These are phyloP conservation scores for Eucalyptus rudis DNA, from an alignment of 345 rosid species.

Conservation along the genomic window DNA sequence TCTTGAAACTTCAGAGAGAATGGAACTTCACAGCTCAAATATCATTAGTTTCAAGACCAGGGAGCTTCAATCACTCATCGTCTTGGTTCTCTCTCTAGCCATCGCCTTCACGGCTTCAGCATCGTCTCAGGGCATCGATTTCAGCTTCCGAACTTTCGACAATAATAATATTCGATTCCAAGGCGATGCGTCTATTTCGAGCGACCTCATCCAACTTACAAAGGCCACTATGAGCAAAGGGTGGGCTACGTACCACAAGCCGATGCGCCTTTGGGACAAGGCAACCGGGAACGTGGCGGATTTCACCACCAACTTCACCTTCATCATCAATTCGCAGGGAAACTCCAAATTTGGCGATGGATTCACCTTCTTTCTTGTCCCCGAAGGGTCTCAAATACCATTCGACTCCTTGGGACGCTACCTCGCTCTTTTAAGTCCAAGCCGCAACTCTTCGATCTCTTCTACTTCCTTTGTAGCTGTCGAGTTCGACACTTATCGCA, in stretches of 20 bases:
- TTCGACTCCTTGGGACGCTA: neutral
- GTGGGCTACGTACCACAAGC: neutral
- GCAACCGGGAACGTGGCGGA: neutral
- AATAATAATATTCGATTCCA: neutral
- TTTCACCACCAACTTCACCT: slow-evolving; percentile 4
- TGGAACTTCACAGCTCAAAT: neutral
- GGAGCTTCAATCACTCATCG: neutral
- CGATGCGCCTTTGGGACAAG: neutral
- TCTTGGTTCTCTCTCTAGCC: neutral
- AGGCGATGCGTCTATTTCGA: neutral
- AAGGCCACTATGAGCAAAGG: rapidly evolving
- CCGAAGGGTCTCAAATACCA: neutral
- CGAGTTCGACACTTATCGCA: slow-evolving; percentile 1
- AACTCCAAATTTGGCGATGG: neutral
- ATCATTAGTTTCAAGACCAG: neutral
- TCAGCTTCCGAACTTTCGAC: neutral
- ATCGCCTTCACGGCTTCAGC: neutral
- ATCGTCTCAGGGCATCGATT: neutral
- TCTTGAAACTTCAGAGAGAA: neutral
- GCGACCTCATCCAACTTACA: neutral
- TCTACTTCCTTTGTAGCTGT: slow-evolving; percentile 1
- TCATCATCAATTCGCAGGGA: neutral
- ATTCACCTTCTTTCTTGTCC: slow-evolving; percentile 2
- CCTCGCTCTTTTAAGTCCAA: neutral
- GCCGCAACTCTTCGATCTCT: neutral